Base-by-base conservation (phyloP, 805 yeast genomes). In the Jamesozyma spencerorum region DNA sequence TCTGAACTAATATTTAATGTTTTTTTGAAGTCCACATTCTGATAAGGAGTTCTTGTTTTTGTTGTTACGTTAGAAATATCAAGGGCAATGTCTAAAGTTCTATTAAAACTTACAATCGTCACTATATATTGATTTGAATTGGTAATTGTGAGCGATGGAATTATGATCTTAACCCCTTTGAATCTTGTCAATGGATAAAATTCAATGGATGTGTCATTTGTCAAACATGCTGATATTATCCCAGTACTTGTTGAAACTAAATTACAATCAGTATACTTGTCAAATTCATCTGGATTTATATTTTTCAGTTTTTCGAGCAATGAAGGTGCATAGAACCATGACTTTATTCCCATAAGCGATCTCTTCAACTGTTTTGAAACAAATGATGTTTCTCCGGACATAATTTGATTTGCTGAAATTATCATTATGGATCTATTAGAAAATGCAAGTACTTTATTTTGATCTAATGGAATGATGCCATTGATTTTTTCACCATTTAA, bases 331-430 rank as follows among this genome's bases (percentile, higher is more conserved):
- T 40, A 29, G 38, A 55, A 56, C 43, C 43, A 48, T 6, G 49
- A 47, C 27, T 44, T 46, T 4, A 53, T 41, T 4, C 51, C 54
- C 32, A 35, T 49, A 17, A 55, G 27, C 24, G 36, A 36, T 13
- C 38, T 41, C 3, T 19, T 26, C 2, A 42, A 19, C 11, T 47
- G 41, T 8, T 44, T 41, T 2, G 31, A 36, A 4, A 26, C 19
- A 31, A 50, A 54, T 13, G 40, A 34, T 1, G 53, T 46, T 33
- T 58, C 61, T 1, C 62, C 63, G 1, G 62, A 57, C 48, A 56
- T 48, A 2, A 58, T 46, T 42, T 58, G 62, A 32, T 51, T 53
- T 2, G 58, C 57, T 7, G 57, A 50, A 2, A 57, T 43, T 2
- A 56, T 22, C 2, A 46, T 39, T 10, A 54, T 31, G 4, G 38